Conservation (phyloP, 441 rosid species). For the Iberis amara region DNA sequence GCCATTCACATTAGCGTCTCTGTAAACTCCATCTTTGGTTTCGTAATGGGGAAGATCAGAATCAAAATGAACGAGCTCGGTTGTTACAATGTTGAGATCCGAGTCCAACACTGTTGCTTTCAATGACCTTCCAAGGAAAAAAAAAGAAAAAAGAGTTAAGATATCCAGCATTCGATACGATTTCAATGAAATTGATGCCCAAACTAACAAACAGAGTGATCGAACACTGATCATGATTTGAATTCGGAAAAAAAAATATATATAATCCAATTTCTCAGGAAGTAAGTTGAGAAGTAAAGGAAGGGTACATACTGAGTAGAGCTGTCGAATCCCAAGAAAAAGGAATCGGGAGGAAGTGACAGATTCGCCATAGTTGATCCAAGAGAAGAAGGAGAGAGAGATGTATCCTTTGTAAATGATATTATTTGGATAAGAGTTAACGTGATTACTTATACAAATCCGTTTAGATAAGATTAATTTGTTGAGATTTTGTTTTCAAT, state of each 20-base stretch:
- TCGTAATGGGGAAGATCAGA: conserved; percentile 70
- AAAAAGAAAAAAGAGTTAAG: not conserved
- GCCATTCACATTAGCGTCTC: conserved; percentile 59
- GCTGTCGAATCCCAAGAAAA: conserved; percentile 81
- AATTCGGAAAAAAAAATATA: not conserved
- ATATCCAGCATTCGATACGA: too few relatives aligned
- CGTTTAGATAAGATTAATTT: too few relatives aligned
- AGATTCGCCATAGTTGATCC: conserved; percentile 37
- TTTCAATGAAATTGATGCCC: too few relatives aligned
- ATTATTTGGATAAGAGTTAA: too few relatives aligned
- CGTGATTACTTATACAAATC: too few relatives aligned
- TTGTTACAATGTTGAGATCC: conserved; percentile 48
- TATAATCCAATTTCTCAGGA: not conserved
- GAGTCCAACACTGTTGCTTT: conserved; percentile 82
- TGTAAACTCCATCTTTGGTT: conserved; percentile 75
- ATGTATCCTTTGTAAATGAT: too few relatives aligned
- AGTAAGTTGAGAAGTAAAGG: not conserved
- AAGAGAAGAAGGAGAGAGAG: not conserved
- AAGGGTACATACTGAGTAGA: conserved; percentile 67
- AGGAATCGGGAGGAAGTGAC: conserved; percentile 57
- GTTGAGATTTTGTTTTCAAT: too few relatives aligned
- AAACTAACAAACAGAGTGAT: not conserved
- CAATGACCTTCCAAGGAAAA: conserved; percentile 47
- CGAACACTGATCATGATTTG: not conserved
- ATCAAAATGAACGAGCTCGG: conserved; percentile 70